Base-by-base conservation (phyloP, 2,329 filamentous ascomycete species). In the Xylaria digitata region DNA sequence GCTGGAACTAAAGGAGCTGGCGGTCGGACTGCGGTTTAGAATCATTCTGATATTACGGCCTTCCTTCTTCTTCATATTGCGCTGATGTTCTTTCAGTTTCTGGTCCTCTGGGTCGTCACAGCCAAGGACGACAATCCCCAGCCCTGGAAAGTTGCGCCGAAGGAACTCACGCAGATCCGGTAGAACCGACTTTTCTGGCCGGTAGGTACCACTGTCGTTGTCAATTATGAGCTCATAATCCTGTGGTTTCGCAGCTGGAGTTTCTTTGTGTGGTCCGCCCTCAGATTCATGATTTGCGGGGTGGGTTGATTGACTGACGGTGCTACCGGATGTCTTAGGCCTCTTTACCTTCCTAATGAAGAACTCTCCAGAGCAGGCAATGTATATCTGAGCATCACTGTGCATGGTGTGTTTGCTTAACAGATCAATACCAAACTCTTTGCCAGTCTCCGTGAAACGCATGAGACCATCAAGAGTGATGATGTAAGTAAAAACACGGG, bases 341-440 rank as follows among this genome's bases (percentile, higher is more conserved):
- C 83, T 82, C 59, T 85, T 79, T 30, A 92, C 83, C 2, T 91
- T 87, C 15, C 93, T 88, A 69, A 98, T 86, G 78, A 97, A 96
- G 79, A 98, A 98, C 76, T 98, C 95, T 48, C 95, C 95, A 0
- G 92, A 93, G 77, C 90, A 97, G 23, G 94, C 95, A 70, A 97
- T 93, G 78, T 97, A 97, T 1, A 92, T 91, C 42, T 90, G 92
- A 1, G 97, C 94, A 78, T 97, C 90, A 71, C 92, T 95, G 81
- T 98, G 95, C 93, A 98, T 97, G 46, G 93, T 97, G 79, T 98
- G 95, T 78, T 98, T 98, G 78, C 90, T 94, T 74, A 98, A 81
- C 78, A 97, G 84, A 80, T 97, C 95, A 74, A 98, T 93, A 59
- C 94, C 93, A 66, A 97, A 97, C 75, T 97, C 94, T 74, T 96